Percentiles rank a stretch among this genome's conserved stretches.
These are phyloP conservation scores for Diutina ranongensis DNA, from an alignment of 1,139 yeast genomes.

Conservation along the genomic window DNA sequence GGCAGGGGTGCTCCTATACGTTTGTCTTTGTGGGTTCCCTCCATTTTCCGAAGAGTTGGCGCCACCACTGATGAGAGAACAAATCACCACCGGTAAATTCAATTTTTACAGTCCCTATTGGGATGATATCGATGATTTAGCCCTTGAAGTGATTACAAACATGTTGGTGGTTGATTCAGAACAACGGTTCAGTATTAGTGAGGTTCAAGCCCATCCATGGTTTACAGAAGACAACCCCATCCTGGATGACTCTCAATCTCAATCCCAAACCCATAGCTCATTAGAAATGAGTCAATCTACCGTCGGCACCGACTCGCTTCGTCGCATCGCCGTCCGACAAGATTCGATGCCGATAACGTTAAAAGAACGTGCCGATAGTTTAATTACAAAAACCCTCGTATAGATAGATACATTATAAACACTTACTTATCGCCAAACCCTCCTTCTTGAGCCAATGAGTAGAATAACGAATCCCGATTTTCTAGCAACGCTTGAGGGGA, in stretches of 20 bases:
- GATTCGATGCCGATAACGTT: slow-evolving; percentile 2
- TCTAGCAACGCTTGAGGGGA: slow-evolving; percentile 60
- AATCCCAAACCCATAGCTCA: not conserved
- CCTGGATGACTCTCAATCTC: slow-evolving; percentile 1
- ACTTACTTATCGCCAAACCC: slow-evolving; percentile 24
- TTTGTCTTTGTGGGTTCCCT: slow-evolving; percentile 74
- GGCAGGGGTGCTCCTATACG: slow-evolving; percentile 64
- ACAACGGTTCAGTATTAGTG: slow-evolving; percentile 37
- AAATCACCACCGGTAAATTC: slow-evolving; percentile 51
- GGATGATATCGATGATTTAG: slow-evolving; percentile 58
- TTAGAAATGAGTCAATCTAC: not conserved
- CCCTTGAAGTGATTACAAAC: slow-evolving; percentile 51
- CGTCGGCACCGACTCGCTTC: not conserved
- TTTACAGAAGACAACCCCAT: slow-evolving; percentile 16
- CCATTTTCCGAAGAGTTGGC: slow-evolving; percentile 76
- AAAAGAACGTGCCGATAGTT: slow-evolving; percentile 1
- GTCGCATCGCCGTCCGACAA: not conserved
- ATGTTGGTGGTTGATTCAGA: slow-evolving; percentile 48
- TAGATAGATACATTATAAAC: too few relatives aligned
- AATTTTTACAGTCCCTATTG: slow-evolving; percentile 76
- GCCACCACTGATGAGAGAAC: slow-evolving; percentile 71
- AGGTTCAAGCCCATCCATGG: slow-evolving; percentile 52
- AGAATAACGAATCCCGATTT: slow-evolving; percentile 60
- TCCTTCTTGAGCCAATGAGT: slow-evolving; percentile 65
- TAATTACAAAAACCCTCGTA: not conserved